These are phyloP conservation scores for Agrocybe pediades DNA, from an alignment of 768 basidiomycete species.

Conservation along the genomic window DNA sequence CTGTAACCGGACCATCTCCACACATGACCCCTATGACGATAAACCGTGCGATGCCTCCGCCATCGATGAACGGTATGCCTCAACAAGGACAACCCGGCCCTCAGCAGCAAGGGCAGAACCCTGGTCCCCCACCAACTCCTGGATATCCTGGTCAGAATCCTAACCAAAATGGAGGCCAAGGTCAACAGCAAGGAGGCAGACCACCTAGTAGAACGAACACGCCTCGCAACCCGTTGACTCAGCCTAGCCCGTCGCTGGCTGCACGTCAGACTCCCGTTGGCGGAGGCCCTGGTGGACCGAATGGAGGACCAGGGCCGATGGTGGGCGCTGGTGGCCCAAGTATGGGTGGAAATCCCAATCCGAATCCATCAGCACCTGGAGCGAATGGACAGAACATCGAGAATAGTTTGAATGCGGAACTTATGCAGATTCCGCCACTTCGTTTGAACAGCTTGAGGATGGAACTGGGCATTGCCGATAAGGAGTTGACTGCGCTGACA, in stretches of 20 bases:
- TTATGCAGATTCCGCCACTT: slow-evolving; percentile 38
- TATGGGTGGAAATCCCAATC: slow-evolving; percentile 6
- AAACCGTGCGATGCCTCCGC: slow-evolving; percentile 18
- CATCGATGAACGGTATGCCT: slow-evolving; percentile 17
- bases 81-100: slow-evolving; percentile 7
- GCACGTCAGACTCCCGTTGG: slow-evolving; percentile 44
- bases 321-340: slow-evolving; percentile 1
- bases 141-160: slow-evolving; percentile 22
- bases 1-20: slow-evolving; percentile 44
- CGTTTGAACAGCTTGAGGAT: slow-evolving; percentile 36
- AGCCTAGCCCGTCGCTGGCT: slow-evolving; percentile 60
- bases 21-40: slow-evolving; percentile 46
- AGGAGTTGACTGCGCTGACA: slow-evolving; percentile 44
- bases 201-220: slow-evolving; percentile 65
- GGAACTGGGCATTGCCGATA: slow-evolving; percentile 47
- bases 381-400: slow-evolving; percentile 5
- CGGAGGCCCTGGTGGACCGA: neutral
- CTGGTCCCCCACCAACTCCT: slow-evolving; percentile 34
- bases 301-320: slow-evolving; percentile 8
- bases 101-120: slow-evolving; percentile 22
- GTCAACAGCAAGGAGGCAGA: slow-evolving; percentile 46
- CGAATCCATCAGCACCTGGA: slow-evolving; percentile 2
- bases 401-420: slow-evolving; percentile 38
- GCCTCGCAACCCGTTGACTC: slow-evolving; percentile 43
- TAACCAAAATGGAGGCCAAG: slow-evolving; percentile 14